Evolutionary conservation across 352 stramenopile genomes (phyloP), one percentile per base, ranked within the genome.

Genomic region (Pythium plurisporium): DNA sequence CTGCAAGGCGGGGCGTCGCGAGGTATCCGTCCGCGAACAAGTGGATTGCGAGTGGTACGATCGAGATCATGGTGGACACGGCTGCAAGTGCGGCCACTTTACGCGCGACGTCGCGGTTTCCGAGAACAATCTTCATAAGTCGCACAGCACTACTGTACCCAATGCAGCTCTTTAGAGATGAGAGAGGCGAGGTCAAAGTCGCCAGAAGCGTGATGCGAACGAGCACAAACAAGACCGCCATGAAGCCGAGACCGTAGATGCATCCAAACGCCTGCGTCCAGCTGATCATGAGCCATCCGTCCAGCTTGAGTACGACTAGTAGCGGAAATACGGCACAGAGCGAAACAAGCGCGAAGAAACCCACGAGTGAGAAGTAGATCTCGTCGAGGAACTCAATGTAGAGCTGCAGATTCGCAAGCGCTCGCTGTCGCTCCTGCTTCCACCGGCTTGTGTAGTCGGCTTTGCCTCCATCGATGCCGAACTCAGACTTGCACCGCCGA

Each of bases 371-470:
- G 23, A 67, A 59, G 47, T 37, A 59, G 29, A 67, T 58, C 33
- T 67, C 59, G 53, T 67, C 59, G 44, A 62, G 38, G 43, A 63
- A 67, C 15, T 54, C 40, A 9, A 67, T n/a, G 40, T 59, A 67
- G 31, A 67, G 53, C 40, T 57, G 37, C 15, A 67, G 31, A n/a
- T 63, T 67, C 30, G 36, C 53, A 7, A 62, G 25, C 8, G 45
- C 46, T 6, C 27, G 51, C 19, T 44, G 45, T 42, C 43, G 52
- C 45, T 62, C 59, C 29, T 62, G 59, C 41, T 50, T 46, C 51
- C 51, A 62, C n/a, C 53, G 59, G 45, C 44, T 62, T 40, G 53
- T 40, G 42, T 67, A 67, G 52, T 67, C 59, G 15, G 38, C 25
- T 29, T 67, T 56, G 20, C 52, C 47, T 12, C 59, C 59, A 23